phyloP scores from a whole-genome alignment of 352 stramenopile genomes.

The Globisporangium radiosum region DNA sequence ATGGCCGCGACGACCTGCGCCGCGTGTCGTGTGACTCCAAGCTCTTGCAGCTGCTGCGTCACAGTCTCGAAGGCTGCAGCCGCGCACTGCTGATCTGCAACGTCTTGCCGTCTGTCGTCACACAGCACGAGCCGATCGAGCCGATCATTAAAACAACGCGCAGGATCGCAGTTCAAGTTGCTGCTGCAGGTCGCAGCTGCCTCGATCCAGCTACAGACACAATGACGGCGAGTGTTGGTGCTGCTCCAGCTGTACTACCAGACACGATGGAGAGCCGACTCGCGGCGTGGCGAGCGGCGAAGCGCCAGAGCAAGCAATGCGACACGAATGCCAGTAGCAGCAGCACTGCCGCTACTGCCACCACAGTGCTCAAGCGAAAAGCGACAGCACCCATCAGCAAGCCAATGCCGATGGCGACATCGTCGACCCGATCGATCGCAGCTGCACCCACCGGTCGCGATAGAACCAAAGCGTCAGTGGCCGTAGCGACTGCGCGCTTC shows the following conservation, averaged over 20 bases:
- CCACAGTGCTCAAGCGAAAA: slow-evolving; percentile 4
- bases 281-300: slow-evolving; percentile 9
- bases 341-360: neutral
- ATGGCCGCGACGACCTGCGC: slow-evolving; percentile 31
- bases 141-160: slow-evolving; percentile 11
- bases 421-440: neutral
- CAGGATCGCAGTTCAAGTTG: slow-evolving; percentile 31
- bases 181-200: slow-evolving; percentile 1
- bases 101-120: slow-evolving; percentile 14
- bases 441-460: too few species aligned
- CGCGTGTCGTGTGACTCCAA: slow-evolving; percentile 66
- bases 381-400: slow-evolving; percentile 5
- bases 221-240: neutral
- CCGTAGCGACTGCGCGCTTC: neutral
- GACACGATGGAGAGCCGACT: slow-evolving; percentile 13
- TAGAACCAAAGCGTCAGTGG: neutral
- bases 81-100: slow-evolving; percentile 42
- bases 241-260: too few species aligned
- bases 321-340: neutral
- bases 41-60: slow-evolving; percentile 65
- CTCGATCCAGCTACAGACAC: neutral
- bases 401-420: slow-evolving; percentile 1
- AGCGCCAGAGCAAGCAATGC: neutral
- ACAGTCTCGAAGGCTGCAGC: slow-evolving; percentile 31
- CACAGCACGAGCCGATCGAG: slow-evolving; percentile 31